phyloP scores from a whole-genome alignment of 768 basidiomycete species.

The Boletus vinaceobasis region DNA sequence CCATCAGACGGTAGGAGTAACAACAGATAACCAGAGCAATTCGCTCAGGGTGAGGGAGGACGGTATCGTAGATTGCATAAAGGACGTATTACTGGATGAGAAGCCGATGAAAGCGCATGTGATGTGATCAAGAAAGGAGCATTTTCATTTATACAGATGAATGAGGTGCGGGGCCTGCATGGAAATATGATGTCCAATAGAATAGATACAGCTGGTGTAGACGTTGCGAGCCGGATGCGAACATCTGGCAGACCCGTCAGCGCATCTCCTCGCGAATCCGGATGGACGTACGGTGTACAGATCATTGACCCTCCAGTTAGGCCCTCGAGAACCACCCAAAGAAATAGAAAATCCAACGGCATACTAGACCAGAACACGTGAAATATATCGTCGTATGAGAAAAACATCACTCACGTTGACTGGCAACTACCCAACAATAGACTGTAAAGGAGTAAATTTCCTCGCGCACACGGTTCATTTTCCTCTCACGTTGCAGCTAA shows the following conservation, averaged over 20 bases:
- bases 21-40: neutral
- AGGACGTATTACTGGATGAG: neutral
- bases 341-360: constrained; percentile 21
- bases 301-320: constrained; percentile 15
- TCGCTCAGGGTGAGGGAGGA: constrained; percentile 1
- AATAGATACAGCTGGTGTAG: constrained; percentile 19
- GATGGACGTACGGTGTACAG: constrained; percentile 7
- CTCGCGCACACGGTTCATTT: constrained; percentile 5
- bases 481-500: constrained; percentile 19
- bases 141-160: constrained; percentile 16
- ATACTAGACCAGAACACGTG: constrained; percentile 15
- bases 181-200: constrained; percentile 14
- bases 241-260: constrained; percentile 8
- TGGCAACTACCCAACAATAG: constrained; percentile 21
- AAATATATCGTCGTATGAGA: neutral
- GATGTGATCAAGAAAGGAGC: constrained; percentile 14
- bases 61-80: constrained; percentile 20
- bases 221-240: constrained; percentile 1
- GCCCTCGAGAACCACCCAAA: constrained; percentile 25
- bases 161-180: constrained; percentile 21
- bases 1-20: neutral
- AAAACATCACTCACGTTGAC: constrained; percentile 21
- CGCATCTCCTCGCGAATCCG: neutral
- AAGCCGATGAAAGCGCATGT: constrained; percentile 2
- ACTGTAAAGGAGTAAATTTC: constrained; percentile 8